These are phyloP conservation scores for Dictyophora rubrovolvata DNA, from an alignment of 768 basidiomycete genomes.

Conservation along the genomic window DNA sequence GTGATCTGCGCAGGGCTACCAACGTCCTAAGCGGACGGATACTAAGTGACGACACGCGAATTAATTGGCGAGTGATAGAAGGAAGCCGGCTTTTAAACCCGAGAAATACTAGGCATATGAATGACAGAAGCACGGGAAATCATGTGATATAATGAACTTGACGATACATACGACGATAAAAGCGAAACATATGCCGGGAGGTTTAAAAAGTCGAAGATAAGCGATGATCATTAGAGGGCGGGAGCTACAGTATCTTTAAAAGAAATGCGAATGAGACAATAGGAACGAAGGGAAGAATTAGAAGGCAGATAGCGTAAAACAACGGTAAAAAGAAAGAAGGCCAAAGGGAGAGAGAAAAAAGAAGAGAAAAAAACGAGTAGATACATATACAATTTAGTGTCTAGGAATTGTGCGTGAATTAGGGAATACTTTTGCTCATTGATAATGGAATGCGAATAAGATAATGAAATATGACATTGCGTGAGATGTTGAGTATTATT, in stretches of 20 bases:
- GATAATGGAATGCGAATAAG: neutral
- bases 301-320: neutral
- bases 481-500: neutral
- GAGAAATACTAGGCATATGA: too few species aligned
- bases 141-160: neutral
- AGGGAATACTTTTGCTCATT: neutral
- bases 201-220: neutral
- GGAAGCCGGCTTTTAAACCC: too few species aligned
- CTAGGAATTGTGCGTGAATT: slow-evolving; percentile 4
- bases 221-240: neutral
- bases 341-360: neutral
- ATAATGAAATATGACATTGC: slow-evolving; percentile 1
- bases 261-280: neutral
- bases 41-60: too few species aligned
- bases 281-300: neutral
- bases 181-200: neutral
- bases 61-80: too few species aligned
- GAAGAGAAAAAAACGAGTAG: neutral
- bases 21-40: too few species aligned
- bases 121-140: neutral
- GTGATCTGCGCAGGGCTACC: too few species aligned
- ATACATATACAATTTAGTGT: slow-evolving; percentile 8
- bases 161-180: neutral
- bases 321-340: slow-evolving; percentile 1
- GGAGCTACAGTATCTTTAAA: neutral